These are phyloP conservation scores for Irineochytrium annulatum DNA, from an alignment of 192 early-diverging fungal genomes.

Conservation along the genomic window DNA sequence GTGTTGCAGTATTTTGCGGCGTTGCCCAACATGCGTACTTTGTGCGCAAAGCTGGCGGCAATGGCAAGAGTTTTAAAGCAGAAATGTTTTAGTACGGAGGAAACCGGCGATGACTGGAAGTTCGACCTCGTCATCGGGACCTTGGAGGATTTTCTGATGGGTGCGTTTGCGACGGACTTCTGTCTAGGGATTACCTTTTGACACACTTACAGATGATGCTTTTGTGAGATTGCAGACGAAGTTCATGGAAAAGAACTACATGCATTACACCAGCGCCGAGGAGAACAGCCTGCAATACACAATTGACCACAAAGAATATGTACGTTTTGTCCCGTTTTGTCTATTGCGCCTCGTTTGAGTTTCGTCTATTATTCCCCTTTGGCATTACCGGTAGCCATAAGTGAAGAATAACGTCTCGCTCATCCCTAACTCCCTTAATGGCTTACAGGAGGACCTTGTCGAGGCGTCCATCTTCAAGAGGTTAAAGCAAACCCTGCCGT, in stretches of 20 bases:
- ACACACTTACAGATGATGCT: slow-evolving; percentile 21
- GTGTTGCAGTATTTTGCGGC: too few relatives aligned
- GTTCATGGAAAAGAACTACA: slow-evolving; percentile 37
- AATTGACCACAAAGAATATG: slow-evolving; percentile 49
- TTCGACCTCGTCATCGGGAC: slow-evolving; percentile 47
- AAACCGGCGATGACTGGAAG: slow-evolving; percentile 31
- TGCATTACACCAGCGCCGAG: slow-evolving; percentile 40
- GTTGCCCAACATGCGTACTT: too few relatives aligned
- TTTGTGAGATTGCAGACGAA: slow-evolving; percentile 37
- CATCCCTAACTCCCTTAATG: too few relatives aligned
- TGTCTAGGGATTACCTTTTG: not conserved
- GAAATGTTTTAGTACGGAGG: too few relatives aligned
- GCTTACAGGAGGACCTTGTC: slow-evolving; percentile 25
- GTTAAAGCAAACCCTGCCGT: slow-evolving; percentile 25
- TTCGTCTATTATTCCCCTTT: slow-evolving; percentile 4
- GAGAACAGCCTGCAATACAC: slow-evolving; percentile 59
- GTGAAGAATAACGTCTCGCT: not conserved
- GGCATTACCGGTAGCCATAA: not conserved
- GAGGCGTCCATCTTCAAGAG: slow-evolving; percentile 39
- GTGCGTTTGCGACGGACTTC: slow-evolving; percentile 9
- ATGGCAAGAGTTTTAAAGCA: too few relatives aligned
- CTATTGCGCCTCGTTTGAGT: not conserved
- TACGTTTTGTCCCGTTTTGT: slow-evolving; percentile 9
- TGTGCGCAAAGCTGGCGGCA: too few relatives aligned
- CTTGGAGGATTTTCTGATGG: slow-evolving; percentile 51